Evolutionary conservation across 2,329 filamentous ascomycete species (phyloP).

Genomic region (Alternaria sp.): DNA sequence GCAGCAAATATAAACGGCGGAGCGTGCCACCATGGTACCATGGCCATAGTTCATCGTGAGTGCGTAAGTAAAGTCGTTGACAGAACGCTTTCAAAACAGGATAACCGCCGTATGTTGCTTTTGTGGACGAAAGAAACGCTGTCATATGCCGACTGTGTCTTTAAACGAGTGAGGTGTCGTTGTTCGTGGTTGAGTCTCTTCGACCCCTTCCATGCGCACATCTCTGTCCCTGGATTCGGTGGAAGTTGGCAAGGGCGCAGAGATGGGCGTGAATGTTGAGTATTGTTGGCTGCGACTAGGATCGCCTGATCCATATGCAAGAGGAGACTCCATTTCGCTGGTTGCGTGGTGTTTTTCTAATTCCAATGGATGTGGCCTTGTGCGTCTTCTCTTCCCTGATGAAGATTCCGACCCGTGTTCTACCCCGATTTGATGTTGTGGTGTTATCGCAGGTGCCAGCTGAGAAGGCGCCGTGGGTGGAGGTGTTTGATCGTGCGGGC

Average conservation of each 20-base stretch:
- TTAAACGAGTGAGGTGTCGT: constrained; percentile 55
- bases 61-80: constrained; percentile 50
- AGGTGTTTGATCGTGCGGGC: constrained; percentile 39
- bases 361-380: constrained; percentile 45
- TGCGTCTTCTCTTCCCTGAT: constrained; percentile 48
- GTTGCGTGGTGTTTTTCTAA: constrained; percentile 42
- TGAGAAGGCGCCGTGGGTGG: constrained; percentile 35
- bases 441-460: constrained; percentile 36
- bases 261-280: constrained; percentile 49
- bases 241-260: constrained; percentile 48
- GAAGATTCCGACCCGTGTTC: constrained; percentile 47
- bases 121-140: constrained; percentile 50
- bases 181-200: constrained; percentile 51
- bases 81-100: constrained; percentile 51
- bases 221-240: constrained; percentile 46
- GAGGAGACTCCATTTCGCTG: constrained; percentile 45
- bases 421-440: constrained; percentile 39
- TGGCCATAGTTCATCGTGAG: constrained; percentile 52
- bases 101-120: constrained; percentile 51
- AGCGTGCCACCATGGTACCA: constrained; percentile 49
- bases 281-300: constrained; percentile 41
- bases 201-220: constrained; percentile 50
- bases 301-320: constrained; percentile 42
- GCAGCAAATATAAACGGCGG: constrained; percentile 41
- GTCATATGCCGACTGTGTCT: constrained; percentile 55